phyloP scores from a whole-genome alignment of 1,284 basidiomycete species.

The Leccinum angustisporum region DNA sequence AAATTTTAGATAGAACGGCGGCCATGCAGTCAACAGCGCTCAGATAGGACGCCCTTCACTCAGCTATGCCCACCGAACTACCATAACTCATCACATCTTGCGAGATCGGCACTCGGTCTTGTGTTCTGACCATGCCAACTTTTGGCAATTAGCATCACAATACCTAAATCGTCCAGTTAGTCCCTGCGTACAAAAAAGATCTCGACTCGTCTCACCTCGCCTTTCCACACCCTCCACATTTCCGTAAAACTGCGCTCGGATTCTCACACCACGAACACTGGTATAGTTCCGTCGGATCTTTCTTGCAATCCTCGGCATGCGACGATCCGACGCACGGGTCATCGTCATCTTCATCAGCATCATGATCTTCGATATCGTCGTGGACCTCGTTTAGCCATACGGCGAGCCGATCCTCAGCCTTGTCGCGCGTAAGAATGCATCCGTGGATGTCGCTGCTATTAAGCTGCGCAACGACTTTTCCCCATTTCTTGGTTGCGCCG shows the following conservation, averaged over 20 bases:
- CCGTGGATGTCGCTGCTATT: constrained; percentile 26
- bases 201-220: constrained; percentile 34
- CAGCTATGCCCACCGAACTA: background rate
- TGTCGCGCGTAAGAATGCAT: constrained; percentile 29
- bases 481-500: constrained; percentile 17
- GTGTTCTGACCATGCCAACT: constrained; percentile 49
- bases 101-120: constrained; percentile 38
- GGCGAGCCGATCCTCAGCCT: constrained; percentile 51
- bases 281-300: constrained; percentile 43
- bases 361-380: constrained; percentile 38
- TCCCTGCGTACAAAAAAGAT: background rate
- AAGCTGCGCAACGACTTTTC: constrained; percentile 35
- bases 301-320: constrained; percentile 35
- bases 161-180: constrained; percentile 36
- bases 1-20: background rate
- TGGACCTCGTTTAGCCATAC: constrained; percentile 49
- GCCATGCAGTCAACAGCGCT: background rate
- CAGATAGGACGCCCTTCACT: background rate
- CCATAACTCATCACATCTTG: background rate
- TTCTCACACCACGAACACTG: constrained; percentile 59
- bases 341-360: background rate
- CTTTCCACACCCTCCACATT: constrained; percentile 47
- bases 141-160: constrained; percentile 51
- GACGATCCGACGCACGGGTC: constrained; percentile 24
- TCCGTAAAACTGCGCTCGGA: constrained; percentile 52